Conservation (phyloP, 129 eudicot species). For the Chrysanthemum lavandulifolium region DNA sequence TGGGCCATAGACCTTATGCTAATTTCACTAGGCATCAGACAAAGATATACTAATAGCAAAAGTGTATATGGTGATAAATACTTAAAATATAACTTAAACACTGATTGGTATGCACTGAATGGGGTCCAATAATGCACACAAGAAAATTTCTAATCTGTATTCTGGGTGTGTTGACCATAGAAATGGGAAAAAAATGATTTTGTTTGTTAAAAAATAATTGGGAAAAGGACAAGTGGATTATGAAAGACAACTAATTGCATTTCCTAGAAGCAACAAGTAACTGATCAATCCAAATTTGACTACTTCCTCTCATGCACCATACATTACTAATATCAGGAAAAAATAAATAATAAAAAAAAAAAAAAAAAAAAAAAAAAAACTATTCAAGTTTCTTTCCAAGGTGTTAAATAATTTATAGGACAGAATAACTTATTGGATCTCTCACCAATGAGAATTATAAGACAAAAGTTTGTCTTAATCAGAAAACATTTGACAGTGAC, state of each 20-base stretch:
- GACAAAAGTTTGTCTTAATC: slow-evolving; percentile 11
- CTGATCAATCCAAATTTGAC: slow-evolving; percentile 27
- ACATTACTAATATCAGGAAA: neutral
- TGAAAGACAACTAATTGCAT: slow-evolving; percentile 19
- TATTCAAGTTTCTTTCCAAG: slow-evolving; percentile 10
- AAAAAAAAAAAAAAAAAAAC: too few relatives aligned
- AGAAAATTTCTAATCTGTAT: slow-evolving; percentile 3
- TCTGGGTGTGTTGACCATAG: slow-evolving; percentile 1
- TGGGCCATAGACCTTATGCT: slow-evolving; percentile 10
- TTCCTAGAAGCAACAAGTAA: slow-evolving; percentile 10
- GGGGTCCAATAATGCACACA: slow-evolving; percentile 8
- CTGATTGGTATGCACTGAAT: slow-evolving; percentile 20
- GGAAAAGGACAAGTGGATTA: slow-evolving; percentile 27
- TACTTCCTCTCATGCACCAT: slow-evolving; percentile 23
- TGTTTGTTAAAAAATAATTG: neutral
- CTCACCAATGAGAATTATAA: neutral
- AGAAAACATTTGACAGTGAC: neutral
- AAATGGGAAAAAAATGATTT: slow-evolving; percentile 12
- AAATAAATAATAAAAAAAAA: neutral
- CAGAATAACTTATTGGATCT: neutral
- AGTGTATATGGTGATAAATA: neutral
- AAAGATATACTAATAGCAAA: slow-evolving; percentile 6
- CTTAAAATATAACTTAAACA: neutral
- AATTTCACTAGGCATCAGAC: slow-evolving; percentile 1
- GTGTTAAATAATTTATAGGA: slow-evolving; percentile 9